phyloP scores from a whole-genome alignment of 352 stramenopile genomes.

The Phytopythium mirpurense region DNA sequence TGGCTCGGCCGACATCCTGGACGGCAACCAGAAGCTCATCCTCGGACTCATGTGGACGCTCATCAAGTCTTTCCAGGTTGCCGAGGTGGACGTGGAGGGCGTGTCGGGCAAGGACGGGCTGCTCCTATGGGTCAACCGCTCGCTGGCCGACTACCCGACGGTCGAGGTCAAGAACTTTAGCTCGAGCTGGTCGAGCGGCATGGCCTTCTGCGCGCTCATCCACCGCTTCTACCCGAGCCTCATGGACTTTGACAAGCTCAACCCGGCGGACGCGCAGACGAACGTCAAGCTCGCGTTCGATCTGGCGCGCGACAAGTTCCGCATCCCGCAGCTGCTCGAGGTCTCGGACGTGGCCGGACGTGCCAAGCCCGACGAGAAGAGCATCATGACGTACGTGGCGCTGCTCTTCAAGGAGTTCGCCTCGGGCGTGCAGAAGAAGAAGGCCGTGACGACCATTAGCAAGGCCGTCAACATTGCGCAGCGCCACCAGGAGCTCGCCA shows the following conservation, averaged over 20 bases:
- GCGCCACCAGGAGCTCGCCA: conserved; percentile 79
- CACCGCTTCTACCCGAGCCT: conserved; percentile 86
- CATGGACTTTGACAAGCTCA: conserved; percentile 76
- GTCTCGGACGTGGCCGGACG: conserved; percentile 80
- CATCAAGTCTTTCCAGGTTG: conserved; percentile 88
- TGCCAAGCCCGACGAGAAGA: conserved; percentile 89
- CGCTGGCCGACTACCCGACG: conserved; percentile 75
- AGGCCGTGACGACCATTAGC: conserved; percentile 84
- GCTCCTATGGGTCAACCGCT: conserved; percentile 87
- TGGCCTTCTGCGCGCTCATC: conserved; percentile 90
- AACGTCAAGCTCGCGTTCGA: conserved; percentile 86
- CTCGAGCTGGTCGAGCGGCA: conserved; percentile 79
- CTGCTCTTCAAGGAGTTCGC: conserved; percentile 91
- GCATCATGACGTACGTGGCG: conserved; percentile 90
- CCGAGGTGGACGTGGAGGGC: conserved; percentile 83
- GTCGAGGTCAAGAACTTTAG: conserved; percentile 89
- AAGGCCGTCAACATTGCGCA: conserved; percentile 89
- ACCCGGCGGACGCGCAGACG: conserved; percentile 49
- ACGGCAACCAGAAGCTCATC: conserved; percentile 90
- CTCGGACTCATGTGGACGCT: conserved; percentile 91
- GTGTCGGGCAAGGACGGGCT: conserved; percentile 89
- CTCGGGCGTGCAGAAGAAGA: conserved; percentile 86
- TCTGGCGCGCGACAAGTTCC: conserved; percentile 79
- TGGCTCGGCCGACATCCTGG: conserved; percentile 88
- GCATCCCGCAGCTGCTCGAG: conserved; percentile 85